Evolutionary conservation across 176 grass and related monocot genomes (phyloP), one percentile per base, ranked within the genome.

Genomic region (Oryza coarctata): DNA sequence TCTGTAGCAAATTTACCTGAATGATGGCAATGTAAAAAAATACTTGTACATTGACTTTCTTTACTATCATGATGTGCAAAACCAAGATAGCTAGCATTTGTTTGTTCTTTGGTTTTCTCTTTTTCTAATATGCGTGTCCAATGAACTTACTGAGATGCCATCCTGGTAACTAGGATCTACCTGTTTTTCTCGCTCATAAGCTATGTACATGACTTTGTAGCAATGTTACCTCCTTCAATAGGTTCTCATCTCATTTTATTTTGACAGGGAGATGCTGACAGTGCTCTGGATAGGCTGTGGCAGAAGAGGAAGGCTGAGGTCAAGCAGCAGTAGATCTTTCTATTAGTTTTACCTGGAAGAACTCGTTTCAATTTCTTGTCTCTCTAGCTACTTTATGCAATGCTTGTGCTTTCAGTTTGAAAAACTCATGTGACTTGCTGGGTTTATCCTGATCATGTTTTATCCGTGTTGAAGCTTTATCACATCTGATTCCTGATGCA

Each of bases 211-310:
- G 3, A 25, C 7, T 25, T 67, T 69, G 0, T 26, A 9, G 31
- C 76, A 40, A 17, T n/a, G 5, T 5, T 52, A 1, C 3, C 55
- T 29, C 3, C 8, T 32, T 9, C 23, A 45, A 8, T n/a, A 10
- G 2, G 23, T 75, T 86, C 38, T 75, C 30, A 88, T 75, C 0
- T 5, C 12, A 22, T 74, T 73, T 40, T 39, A 6, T 69, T 22
- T 47, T 65, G 25, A 22, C 80, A 97, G 94, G 94, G 91, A 71
- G 91, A 93, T 45, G 94, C 91, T 8, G 94, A 97, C 65, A 44
- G 94, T 36, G 89, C 94, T 4, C 68, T 97, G 30, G 94, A 97
- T 70, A 93, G 94, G 94, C 89, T 97, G 69, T 97, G 94, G 94
- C 77, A 83, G 55, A 92, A 91, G 89, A 91, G 84, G 86, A 89